Percentiles rank a stretch among this genome's conserved stretches.
phyloP scores from a whole-genome alignment of 176 grass and related monocot genomes.

The Miscanthus lutarioriparius region DNA sequence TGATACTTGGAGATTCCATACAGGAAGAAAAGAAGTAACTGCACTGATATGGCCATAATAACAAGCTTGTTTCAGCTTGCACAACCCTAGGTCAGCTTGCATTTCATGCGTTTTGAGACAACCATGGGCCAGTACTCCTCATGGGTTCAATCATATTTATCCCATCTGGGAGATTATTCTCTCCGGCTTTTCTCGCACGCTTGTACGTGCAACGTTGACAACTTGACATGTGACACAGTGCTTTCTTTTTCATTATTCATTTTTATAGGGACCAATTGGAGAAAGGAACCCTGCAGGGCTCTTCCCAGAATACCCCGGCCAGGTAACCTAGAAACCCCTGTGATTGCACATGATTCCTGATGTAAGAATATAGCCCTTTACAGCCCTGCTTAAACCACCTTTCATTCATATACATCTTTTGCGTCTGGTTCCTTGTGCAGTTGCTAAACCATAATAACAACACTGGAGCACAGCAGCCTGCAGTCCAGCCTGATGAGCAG shows the following conservation, averaged over 20 bases:
- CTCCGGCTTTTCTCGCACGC: conserved; percentile 39
- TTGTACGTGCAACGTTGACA: conserved; percentile 64
- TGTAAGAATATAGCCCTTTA: conserved; percentile 39
- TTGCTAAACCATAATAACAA: conserved; percentile 62
- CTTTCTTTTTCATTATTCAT: conserved; percentile 30
- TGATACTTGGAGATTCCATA: background rate
- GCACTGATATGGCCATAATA: background rate
- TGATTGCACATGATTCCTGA: conserved; percentile 1
- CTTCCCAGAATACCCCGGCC: conserved; percentile 87
- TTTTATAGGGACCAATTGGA: conserved; percentile 59
- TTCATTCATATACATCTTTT: conserved; percentile 10
- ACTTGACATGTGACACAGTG: conserved; percentile 41
- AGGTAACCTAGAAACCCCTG: conserved; percentile 48
- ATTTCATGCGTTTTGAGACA: conserved; percentile 3
- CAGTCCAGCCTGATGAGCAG: conserved; percentile 45
- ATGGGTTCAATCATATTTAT: conserved; percentile 56
- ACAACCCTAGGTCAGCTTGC: background rate
- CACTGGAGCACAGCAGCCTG: conserved; percentile 33
- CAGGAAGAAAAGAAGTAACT: background rate
- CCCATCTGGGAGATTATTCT: conserved; percentile 44
- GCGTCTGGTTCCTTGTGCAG: conserved; percentile 41
- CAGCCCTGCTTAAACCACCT: conserved; percentile 20
- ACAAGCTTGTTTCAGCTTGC: background rate
- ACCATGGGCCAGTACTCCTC: conserved; percentile 37
- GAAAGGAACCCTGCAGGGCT: conserved; percentile 63